Evolutionary conservation across 2,329 filamentous ascomycete genomes (phyloP).

Genomic region (Lecanoromycetidae sp.): DNA sequence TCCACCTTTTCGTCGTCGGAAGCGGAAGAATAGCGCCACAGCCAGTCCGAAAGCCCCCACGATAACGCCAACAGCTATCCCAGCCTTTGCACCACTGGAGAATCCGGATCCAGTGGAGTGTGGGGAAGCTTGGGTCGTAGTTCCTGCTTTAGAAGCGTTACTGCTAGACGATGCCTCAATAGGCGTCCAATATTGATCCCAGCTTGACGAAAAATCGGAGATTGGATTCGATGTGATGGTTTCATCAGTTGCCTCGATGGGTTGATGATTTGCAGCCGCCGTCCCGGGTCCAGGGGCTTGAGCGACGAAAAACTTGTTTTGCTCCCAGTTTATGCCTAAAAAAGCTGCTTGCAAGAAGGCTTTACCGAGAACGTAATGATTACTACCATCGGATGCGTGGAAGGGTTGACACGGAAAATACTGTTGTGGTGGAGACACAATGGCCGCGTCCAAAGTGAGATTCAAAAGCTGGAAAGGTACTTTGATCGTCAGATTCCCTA

Average conservation of each 20-base stretch:
- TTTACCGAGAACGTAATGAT: slow-evolving; percentile 30
- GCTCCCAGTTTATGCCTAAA: slow-evolving; percentile 31
- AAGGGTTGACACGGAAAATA: slow-evolving; percentile 34
- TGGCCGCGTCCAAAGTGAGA: slow-evolving; percentile 29
- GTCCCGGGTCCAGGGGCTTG: slow-evolving; percentile 31
- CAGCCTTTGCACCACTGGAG: background rate
- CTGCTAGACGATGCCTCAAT: background rate
- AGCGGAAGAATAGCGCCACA: too few species aligned
- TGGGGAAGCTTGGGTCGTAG: background rate
- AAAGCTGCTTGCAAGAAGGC: slow-evolving; percentile 39
- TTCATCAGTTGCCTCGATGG: background rate
- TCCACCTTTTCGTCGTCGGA: background rate
- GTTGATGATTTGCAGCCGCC: background rate
- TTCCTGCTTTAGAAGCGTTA: background rate
- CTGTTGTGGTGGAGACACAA: slow-evolving; percentile 25
- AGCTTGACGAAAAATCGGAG: background rate
- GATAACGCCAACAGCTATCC: background rate
- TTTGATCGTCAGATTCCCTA: slow-evolving; percentile 30
- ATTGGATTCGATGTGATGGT: background rate
- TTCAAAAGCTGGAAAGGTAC: slow-evolving; percentile 30
- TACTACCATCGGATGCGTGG: slow-evolving; percentile 20
- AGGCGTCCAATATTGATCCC: background rate
- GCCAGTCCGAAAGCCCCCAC: too few species aligned
- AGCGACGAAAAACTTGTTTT: slow-evolving; percentile 28
- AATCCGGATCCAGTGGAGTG: background rate